These are phyloP conservation scores for Singerocomus rubriflavus DNA, from an alignment of 1,284 basidiomycete genomes.

Conservation along the genomic window DNA sequence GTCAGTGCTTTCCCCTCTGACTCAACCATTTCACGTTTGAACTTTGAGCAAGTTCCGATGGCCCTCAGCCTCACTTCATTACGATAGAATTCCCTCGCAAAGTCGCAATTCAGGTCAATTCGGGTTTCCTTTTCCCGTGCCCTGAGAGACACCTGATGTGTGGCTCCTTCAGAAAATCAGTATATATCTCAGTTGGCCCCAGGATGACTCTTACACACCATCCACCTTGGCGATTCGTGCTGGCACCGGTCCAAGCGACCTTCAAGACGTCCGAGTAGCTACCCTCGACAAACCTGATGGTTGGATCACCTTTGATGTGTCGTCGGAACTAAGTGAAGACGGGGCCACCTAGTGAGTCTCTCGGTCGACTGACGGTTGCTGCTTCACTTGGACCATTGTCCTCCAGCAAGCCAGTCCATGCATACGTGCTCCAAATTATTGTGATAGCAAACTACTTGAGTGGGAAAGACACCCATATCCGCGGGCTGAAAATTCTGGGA, in stretches of 20 bases:
- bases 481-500: constrained; percentile 85
- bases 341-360: constrained; percentile 61
- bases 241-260: constrained; percentile 88
- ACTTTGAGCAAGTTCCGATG: constrained; percentile 74
- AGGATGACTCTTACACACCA: constrained; percentile 98
- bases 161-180: constrained; percentile 73
- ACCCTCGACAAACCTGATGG: constrained; percentile 90
- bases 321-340: constrained; percentile 74
- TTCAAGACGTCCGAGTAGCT: constrained; percentile 87
- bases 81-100: constrained; percentile 92
- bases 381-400: constrained; percentile 2
- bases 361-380: background rate
- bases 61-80: constrained; percentile 95
- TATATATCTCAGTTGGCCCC: constrained; percentile 80
- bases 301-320: constrained; percentile 91
- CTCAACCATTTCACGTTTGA: constrained; percentile 1
- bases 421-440: constrained; percentile 89
- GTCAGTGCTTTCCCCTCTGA: constrained; percentile 50
- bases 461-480: constrained; percentile 97
- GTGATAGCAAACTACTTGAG: constrained; percentile 95
- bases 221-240: constrained; percentile 87
- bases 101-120: constrained; percentile 78
- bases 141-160: constrained; percentile 1
- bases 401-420: constrained; percentile 77
- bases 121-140: background rate